phyloP scores from a whole-genome alignment of 2,329 filamentous ascomycete species.

The Trichoderma guizhouense region DNA sequence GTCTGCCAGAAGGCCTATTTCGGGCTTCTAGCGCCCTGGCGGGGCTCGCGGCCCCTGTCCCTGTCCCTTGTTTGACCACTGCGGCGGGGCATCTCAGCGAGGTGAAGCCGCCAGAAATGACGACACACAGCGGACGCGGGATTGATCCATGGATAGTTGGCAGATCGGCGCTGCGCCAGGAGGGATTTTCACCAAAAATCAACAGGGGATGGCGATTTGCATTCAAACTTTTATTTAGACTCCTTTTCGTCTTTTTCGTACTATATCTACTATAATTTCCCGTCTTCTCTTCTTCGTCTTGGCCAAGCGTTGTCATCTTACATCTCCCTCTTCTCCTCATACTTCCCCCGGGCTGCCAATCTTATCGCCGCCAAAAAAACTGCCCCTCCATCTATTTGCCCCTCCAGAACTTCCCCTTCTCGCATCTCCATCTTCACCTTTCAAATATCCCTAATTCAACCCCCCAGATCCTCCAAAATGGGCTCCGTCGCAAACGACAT shows the following conservation, averaged over 20 bases:
- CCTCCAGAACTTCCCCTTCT: background rate
- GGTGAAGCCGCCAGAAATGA: constrained; percentile 9
- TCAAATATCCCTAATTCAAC: background rate
- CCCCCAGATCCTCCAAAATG: constrained; percentile 33
- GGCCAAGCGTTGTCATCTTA: background rate
- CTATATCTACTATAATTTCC: background rate
- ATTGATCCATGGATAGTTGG: background rate
- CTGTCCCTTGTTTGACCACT: background rate
- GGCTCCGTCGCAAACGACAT: constrained; percentile 43
- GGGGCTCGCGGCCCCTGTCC: background rate
- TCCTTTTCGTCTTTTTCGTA: background rate
- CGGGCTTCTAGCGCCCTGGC: constrained; percentile 4
- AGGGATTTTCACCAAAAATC: background rate
- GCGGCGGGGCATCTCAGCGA: constrained; percentile 10
- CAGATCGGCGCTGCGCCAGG: background rate
- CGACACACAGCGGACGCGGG: constrained; percentile 1
- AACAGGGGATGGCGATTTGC: background rate
- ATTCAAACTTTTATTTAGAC: background rate
- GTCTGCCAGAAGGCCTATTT: background rate
- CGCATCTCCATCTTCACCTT: background rate
- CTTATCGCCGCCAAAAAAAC: background rate
- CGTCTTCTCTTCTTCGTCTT: background rate
- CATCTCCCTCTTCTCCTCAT: background rate
- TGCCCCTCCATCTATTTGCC: background rate
- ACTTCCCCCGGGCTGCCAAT: background rate